Percentiles rank a stretch among this genome's conserved stretches.
Evolutionary conservation across 2,329 filamentous ascomycete species (phyloP).

Genomic region (Fusarium sp.): DNA sequence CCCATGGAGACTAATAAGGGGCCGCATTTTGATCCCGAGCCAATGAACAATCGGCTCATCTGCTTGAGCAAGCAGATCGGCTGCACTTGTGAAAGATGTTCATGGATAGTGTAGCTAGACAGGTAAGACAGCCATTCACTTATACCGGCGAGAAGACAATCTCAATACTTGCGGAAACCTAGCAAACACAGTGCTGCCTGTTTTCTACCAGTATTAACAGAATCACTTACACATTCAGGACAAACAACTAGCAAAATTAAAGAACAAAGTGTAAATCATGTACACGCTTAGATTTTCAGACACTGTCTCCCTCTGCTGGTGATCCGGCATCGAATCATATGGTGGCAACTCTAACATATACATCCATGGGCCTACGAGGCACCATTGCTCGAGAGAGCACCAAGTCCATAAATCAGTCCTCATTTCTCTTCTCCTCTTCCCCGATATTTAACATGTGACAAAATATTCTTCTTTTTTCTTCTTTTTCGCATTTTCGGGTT

Average conservation of each 20-base stretch:
- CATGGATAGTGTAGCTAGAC: background rate
- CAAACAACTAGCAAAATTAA: background rate
- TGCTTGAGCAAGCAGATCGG: background rate
- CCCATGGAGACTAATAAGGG: background rate
- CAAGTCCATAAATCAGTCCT: background rate
- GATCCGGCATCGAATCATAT: slow-evolving; percentile 56
- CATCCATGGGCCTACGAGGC: slow-evolving; percentile 20
- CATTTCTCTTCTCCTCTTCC: slow-evolving; percentile 29
- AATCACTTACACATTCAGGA: background rate
- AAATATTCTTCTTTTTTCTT: slow-evolving; percentile 9
- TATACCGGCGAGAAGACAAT: background rate
- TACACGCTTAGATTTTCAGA: slow-evolving; percentile 25
- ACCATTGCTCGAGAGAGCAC: slow-evolving; percentile 16
- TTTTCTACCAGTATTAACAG: background rate
- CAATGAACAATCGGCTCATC: background rate
- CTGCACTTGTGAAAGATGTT: background rate
- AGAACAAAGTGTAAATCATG: slow-evolving; percentile 3
- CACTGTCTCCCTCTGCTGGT: slow-evolving; percentile 16
- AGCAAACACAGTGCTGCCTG: background rate
- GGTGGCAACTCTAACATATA: slow-evolving; percentile 51
- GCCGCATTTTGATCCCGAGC: background rate
- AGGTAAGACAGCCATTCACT: background rate
- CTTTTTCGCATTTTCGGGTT: slow-evolving; percentile 20
- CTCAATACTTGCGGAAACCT: background rate
- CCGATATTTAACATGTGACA: slow-evolving; percentile 12